Percentiles rank a stretch among this genome's conserved stretches.
Evolutionary conservation across 768 basidiomycete genomes (phyloP).

Genomic region (Lactifluus echinatus): DNA sequence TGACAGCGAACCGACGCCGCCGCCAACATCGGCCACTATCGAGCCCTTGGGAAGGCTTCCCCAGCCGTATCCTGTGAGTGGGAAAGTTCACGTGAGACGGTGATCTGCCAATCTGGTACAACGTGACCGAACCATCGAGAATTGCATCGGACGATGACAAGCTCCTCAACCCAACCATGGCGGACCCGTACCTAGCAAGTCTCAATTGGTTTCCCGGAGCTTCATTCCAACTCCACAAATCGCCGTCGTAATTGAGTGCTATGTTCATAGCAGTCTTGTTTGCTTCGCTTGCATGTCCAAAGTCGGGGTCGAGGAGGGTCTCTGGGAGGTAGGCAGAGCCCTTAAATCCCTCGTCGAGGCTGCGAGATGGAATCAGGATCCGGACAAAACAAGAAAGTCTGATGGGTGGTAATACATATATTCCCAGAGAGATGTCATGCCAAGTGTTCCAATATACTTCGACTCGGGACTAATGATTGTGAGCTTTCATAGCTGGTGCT

Average conservation of each 20-base stretch:
- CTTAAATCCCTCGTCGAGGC: conserved; percentile 22
- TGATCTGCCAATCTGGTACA: not conserved
- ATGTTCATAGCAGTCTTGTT: not conserved
- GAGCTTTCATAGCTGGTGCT: not conserved
- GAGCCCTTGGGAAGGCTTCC: conserved; percentile 1
- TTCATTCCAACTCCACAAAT: not conserved
- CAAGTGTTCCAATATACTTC: conserved; percentile 19
- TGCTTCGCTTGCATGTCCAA: not conserved
- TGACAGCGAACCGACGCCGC: conserved; percentile 3
- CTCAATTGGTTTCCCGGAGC: not conserved
- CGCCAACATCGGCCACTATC: conserved; percentile 7
- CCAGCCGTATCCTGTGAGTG: conserved; percentile 2
- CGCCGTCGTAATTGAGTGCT: not conserved
- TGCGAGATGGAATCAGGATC: no score
- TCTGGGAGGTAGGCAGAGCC: conserved; percentile 21
- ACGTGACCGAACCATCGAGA: not conserved
- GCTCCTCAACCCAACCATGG: not conserved
- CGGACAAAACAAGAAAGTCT: not conserved
- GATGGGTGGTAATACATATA: not conserved
- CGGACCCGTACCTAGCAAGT: conserved; percentile 1
- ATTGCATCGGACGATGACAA: not conserved
- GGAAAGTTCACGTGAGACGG: not conserved
- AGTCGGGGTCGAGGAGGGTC: conserved; percentile 17
- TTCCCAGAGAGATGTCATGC: not conserved
- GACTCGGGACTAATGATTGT: conserved; percentile 1